A percentile compares a stretch with the other conserved stretches of the same genome.
These are phyloP conservation scores for Fusarium transvaalense DNA, from an alignment of 2,329 filamentous ascomycete species.

Conservation along the genomic window DNA sequence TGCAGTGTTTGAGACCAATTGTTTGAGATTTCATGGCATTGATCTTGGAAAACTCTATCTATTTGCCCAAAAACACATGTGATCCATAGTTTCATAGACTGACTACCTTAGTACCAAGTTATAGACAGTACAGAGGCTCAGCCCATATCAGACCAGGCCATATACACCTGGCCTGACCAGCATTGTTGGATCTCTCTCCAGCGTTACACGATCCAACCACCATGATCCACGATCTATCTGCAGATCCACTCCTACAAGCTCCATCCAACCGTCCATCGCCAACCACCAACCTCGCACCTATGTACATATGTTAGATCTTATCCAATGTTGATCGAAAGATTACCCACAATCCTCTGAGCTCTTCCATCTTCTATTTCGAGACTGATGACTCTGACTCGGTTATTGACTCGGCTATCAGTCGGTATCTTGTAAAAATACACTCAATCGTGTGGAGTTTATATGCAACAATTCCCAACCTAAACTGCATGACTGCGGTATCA, in stretches of 20 bases:
- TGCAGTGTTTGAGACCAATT: not conserved
- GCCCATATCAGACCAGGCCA: slow-evolving; percentile 13
- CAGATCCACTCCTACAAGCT: slow-evolving; percentile 37
- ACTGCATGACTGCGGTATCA: slow-evolving; percentile 1
- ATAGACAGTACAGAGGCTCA: slow-evolving; percentile 2
- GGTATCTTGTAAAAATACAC: slow-evolving; percentile 14
- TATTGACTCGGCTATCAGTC: slow-evolving; percentile 18
- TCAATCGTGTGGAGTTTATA: slow-evolving; percentile 5
- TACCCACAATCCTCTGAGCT: slow-evolving; percentile 26
- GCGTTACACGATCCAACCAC: slow-evolving; percentile 38
- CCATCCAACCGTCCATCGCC: slow-evolving; percentile 33
- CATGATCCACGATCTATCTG: slow-evolving; percentile 40
- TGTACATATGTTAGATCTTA: slow-evolving; percentile 8
- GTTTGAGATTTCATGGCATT: not conserved
- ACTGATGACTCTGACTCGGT: not conserved
- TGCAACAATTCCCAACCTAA: slow-evolving; percentile 12
- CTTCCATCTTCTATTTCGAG: not conserved
- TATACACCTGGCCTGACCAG: slow-evolving; percentile 1
- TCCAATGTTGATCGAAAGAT: slow-evolving; percentile 30
- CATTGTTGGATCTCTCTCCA: slow-evolving; percentile 27
- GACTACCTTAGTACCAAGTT: not conserved
- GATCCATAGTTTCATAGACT: not conserved
- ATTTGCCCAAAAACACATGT: not conserved
- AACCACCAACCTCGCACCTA: slow-evolving; percentile 2
- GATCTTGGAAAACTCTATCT: not conserved